Percentiles rank a stretch among this genome's conserved stretches.
These are phyloP conservation scores for Mercurialis annua DNA, from an alignment of 345 rosid species.

Conservation along the genomic window DNA sequence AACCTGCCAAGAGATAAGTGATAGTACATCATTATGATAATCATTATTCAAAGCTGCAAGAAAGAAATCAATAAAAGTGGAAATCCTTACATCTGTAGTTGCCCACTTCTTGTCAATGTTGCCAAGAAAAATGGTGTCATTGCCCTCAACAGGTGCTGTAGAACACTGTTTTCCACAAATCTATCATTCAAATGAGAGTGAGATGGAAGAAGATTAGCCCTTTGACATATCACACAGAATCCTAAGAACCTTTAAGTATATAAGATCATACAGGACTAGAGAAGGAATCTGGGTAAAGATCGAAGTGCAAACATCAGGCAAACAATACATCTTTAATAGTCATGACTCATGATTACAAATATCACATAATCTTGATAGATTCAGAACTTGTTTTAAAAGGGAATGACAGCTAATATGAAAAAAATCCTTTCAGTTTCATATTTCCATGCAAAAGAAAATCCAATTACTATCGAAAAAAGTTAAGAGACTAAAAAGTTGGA, in stretches of 20 bases:
- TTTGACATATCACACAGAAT: not conserved
- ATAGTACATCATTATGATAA: conserved; percentile 1
- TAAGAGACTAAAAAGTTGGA: not conserved
- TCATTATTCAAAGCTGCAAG: not conserved
- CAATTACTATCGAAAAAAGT: not conserved
- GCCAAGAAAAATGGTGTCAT: conserved; percentile 36
- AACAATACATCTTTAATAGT: not conserved
- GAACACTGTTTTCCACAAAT: conserved; percentile 34
- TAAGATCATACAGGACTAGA: not conserved
- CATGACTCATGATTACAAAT: not conserved
- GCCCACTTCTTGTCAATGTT: conserved; percentile 34
- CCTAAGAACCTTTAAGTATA: not conserved
- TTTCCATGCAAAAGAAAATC: not conserved
- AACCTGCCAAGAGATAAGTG: conserved; percentile 22
- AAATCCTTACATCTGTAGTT: conserved; percentile 30
- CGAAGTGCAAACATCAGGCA: not conserved
- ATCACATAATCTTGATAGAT: not conserved
- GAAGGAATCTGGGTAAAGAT: not conserved
- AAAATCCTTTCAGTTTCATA: not conserved
- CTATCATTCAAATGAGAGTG: conserved; percentile 7
- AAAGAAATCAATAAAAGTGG: not conserved
- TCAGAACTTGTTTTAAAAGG: not conserved
- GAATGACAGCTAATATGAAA: not conserved
- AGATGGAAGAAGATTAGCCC: not conserved
- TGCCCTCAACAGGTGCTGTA: conserved; percentile 30